phyloP scores from a whole-genome alignment of 495 filamentous ascomycete species.

The Schizothecium vesticola region DNA sequence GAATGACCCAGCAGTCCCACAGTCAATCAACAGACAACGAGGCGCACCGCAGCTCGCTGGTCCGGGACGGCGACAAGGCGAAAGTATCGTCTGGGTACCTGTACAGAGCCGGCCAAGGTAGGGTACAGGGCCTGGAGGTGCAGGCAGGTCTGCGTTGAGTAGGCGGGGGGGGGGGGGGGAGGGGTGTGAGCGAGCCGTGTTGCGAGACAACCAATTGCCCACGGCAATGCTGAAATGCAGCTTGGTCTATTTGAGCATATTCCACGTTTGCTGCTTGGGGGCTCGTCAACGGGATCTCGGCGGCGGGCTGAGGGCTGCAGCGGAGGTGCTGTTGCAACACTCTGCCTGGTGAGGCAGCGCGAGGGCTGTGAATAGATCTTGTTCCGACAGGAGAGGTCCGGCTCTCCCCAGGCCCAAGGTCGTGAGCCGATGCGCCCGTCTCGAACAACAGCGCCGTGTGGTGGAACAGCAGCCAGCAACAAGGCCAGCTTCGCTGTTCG shows the following conservation, averaged over 20 bases:
- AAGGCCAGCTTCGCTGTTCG: neutral
- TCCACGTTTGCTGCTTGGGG: constrained; percentile 20
- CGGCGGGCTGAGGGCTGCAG: constrained; percentile 9
- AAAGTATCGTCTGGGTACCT: constrained; percentile 28
- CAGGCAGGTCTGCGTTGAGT: constrained; percentile 18
- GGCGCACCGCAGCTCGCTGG: constrained; percentile 18
- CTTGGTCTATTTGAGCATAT: constrained; percentile 28
- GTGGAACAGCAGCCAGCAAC: neutral
- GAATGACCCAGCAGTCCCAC: constrained; percentile 25
- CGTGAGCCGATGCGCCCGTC: neutral
- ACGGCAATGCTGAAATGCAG: constrained; percentile 36
- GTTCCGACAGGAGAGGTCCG: neutral
- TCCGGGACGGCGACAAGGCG: constrained; percentile 2
- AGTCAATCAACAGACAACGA: constrained; percentile 28
- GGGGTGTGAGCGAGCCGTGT: constrained; percentile 27
- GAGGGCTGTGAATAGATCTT: neutral
- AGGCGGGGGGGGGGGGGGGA: constrained; percentile 24
- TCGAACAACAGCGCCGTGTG: neutral
- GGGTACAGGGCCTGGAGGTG: constrained; percentile 29
- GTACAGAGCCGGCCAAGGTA: constrained; percentile 25
- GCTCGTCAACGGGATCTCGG: constrained; percentile 8
- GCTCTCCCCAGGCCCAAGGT: neutral
- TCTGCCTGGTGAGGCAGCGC: neutral
- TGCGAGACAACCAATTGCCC: constrained; percentile 25
- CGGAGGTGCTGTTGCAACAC: neutral